A percentile compares a stretch with the other conserved stretches of the same genome.
These are phyloP conservation scores for Phanerochaete sordida DNA, from an alignment of 768 basidiomycete genomes.

Conservation along the genomic window DNA sequence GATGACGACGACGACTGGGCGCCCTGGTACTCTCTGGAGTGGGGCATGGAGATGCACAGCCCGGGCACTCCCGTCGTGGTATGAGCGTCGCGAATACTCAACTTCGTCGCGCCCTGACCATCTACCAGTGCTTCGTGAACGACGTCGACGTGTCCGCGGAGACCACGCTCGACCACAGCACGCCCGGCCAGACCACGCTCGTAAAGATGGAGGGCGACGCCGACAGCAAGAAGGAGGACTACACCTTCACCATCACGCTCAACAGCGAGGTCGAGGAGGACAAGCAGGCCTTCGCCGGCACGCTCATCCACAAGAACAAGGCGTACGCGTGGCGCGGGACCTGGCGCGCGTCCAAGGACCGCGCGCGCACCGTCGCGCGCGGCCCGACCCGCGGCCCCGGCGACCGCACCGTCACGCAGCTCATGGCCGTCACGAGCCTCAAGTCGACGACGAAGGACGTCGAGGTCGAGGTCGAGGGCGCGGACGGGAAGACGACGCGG, in stretches of 20 bases:
- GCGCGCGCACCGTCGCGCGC: slow-evolving; percentile 53
- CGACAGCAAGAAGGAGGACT: slow-evolving; percentile 74
- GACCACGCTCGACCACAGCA: neutral
- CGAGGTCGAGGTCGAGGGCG: neutral
- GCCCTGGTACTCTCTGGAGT: neutral
- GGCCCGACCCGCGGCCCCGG: slow-evolving; percentile 71
- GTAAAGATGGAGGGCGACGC: slow-evolving; percentile 54
- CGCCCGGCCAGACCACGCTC: slow-evolving; percentile 46
- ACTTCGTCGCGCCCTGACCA: neutral
- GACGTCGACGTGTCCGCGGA: neutral
- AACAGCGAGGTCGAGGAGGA: slow-evolving; percentile 77
- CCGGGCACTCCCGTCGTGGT: slow-evolving; percentile 58
- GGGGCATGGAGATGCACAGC: slow-evolving; percentile 31
- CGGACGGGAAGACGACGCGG: neutral
- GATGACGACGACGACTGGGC: neutral
- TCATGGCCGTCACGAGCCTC: slow-evolving; percentile 39
- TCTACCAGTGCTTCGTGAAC: slow-evolving; percentile 19
- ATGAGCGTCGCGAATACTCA: slow-evolving; percentile 22
- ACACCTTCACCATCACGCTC: slow-evolving; percentile 65
- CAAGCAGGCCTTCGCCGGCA: slow-evolving; percentile 61
- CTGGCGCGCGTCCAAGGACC: slow-evolving; percentile 47
- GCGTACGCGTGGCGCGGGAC: slow-evolving; percentile 56
- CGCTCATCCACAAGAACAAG: slow-evolving; percentile 34
- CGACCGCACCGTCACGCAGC: slow-evolving; percentile 56
- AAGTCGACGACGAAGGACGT: neutral